These are phyloP conservation scores for Tuber umbilicatum DNA, from an alignment of 495 filamentous ascomycete genomes.

Conservation along the genomic window DNA sequence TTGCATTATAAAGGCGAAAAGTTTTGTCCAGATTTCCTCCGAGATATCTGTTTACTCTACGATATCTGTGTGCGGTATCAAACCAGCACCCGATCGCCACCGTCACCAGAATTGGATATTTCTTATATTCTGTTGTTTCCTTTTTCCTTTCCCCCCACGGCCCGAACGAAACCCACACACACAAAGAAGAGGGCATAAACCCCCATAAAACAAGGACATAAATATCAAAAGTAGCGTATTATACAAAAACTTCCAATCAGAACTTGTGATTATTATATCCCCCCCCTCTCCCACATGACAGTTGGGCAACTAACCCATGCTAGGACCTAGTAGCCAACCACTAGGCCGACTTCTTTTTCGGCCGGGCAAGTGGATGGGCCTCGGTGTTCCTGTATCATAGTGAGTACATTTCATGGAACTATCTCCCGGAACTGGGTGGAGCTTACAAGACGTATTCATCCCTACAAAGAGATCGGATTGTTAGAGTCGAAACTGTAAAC, in stretches of 20 bases:
- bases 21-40: not conserved
- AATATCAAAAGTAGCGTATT: not conserved
- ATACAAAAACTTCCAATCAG: constrained; percentile 9
- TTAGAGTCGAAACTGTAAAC: not conserved
- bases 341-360: constrained; percentile 31
- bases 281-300: constrained; percentile 17
- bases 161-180: not conserved
- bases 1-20: not conserved
- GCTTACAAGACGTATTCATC: constrained; percentile 60
- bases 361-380: constrained; percentile 63
- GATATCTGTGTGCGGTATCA: not conserved
- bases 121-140: not conserved
- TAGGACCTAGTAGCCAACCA: not conserved
- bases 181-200: not conserved
- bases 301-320: not conserved
- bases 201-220: not conserved
- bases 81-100: not conserved
- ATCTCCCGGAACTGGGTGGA: constrained; percentile 27
- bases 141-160: not conserved
- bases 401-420: constrained; percentile 26
- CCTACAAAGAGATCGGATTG: not conserved
- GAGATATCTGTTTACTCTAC: not conserved
- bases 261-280: not conserved
- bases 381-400: constrained; percentile 58
- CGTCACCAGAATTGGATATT: not conserved